Evolutionary conservation across 2,329 filamentous ascomycete genomes (phyloP).

Genomic region (Clonostachys solani): DNA sequence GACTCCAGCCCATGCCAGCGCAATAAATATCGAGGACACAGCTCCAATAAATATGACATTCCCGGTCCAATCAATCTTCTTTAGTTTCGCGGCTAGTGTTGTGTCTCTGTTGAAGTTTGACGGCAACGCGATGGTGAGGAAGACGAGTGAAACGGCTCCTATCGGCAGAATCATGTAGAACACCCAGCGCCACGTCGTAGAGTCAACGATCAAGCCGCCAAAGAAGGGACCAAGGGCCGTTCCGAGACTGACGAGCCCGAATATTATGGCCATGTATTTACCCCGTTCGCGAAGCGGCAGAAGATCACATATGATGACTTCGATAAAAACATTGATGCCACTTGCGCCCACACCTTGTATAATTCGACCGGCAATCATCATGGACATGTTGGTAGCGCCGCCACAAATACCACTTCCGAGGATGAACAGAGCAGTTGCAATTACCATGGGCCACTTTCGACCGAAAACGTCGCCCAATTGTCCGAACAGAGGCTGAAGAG

Average conservation of each 20-base stretch:
- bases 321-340: conserved; percentile 25
- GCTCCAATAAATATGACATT: conserved; percentile 30
- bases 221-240: conserved; percentile 22
- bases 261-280: conserved; percentile 27
- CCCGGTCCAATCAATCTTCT: conserved; percentile 32
- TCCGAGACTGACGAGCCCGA: conserved; percentile 22
- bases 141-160: conserved; percentile 9
- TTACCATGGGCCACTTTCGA: conserved; percentile 31
- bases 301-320: conserved; percentile 33
- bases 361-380: conserved; percentile 17
- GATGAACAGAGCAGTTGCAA: conserved; percentile 10
- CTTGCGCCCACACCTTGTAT: conserved; percentile 43
- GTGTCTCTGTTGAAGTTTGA: conserved; percentile 9
- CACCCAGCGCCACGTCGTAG: conserved; percentile 11
- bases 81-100: conserved; percentile 7
- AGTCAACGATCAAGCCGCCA: conserved; percentile 10
- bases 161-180: conserved; percentile 37
- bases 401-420: conserved; percentile 12
- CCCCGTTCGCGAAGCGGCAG: conserved; percentile 41
- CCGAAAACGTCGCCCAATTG: conserved; percentile 47
- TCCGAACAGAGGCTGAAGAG: conserved; percentile 41
- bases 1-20: conserved; percentile 47
- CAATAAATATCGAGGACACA: conserved; percentile 37
- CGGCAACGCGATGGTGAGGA: conserved; percentile 14
- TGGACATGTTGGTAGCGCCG: conserved; percentile 1